phyloP scores from a whole-genome alignment of 139 green algal species.

The Marvania coccoides region DNA sequence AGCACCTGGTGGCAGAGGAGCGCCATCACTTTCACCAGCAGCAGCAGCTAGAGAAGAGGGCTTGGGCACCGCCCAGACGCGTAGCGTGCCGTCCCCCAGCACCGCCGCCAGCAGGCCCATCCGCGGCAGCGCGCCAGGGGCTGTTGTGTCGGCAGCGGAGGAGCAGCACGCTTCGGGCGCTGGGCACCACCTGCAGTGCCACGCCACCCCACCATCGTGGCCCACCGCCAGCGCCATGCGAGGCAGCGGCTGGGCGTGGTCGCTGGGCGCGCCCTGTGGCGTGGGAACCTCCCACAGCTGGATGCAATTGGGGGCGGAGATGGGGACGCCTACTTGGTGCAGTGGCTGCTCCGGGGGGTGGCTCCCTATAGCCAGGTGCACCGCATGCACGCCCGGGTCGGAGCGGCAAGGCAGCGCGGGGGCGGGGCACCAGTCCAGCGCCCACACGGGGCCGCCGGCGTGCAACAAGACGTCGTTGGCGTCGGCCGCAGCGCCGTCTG shows the following conservation, averaged over 20 bases:
- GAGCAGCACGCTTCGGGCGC: not conserved
- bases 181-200: slow-evolving; percentile 49
- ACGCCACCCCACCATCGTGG: slow-evolving; percentile 44
- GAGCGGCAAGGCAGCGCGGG: not conserved
- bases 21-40: no score
- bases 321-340: slow-evolving; percentile 14
- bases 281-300: slow-evolving; percentile 47
- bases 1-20: no score
- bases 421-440: slow-evolving; percentile 41
- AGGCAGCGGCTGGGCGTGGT: not conserved
- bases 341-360: slow-evolving; percentile 15
- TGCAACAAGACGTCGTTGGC: slow-evolving; percentile 26
- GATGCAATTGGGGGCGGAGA: slow-evolving; percentile 22
- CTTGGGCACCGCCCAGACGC: slow-evolving; percentile 37
- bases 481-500: not conserved
- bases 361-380: slow-evolving; percentile 28
- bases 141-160: not conserved
- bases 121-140: not conserved
- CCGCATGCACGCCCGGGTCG: not conserved
- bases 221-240: slow-evolving; percentile 23
- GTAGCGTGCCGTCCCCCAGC: slow-evolving; percentile 43
- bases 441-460: slow-evolving; percentile 42
- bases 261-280: no score
- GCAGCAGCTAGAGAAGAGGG: not conserved
- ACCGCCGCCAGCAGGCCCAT: slow-evolving; percentile 49